Evolutionary conservation across 202 grass and related monocot genomes (phyloP).

Genomic region (Tripidium arundinaceum): DNA sequence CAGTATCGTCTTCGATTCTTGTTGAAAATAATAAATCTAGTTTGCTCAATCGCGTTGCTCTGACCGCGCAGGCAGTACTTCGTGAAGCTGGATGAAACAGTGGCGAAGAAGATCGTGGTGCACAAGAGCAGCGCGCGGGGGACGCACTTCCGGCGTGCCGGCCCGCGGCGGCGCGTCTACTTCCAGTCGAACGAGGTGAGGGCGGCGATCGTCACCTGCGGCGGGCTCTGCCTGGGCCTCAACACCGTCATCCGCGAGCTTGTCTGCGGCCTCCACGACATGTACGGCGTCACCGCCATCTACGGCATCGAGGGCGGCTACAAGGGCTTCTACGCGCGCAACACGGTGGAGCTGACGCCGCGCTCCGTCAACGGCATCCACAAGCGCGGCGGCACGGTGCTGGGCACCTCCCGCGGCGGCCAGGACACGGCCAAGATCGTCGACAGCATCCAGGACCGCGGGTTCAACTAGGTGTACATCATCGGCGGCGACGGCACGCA

Average conservation of each 20-base stretch:
- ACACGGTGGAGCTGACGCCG: conserved; percentile 62
- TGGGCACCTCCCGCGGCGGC: conserved; percentile 61
- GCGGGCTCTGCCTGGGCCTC: conserved; percentile 71
- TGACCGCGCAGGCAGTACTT: conserved; percentile 72
- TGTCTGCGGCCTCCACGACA: conserved; percentile 73
- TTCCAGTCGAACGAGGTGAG: conserved; percentile 69
- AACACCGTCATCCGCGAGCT: conserved; percentile 90
- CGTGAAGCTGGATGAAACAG: conserved; percentile 71
- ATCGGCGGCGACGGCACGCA: conserved; percentile 80
- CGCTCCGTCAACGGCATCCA: conserved; percentile 73
- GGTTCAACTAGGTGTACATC: conserved; percentile 89
- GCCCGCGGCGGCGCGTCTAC: conserved; percentile 76
- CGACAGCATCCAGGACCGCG: conserved; percentile 70
- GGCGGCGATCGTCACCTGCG: conserved; percentile 89
- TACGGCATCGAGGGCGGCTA: conserved; percentile 9
- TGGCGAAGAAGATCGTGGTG: conserved; percentile 81
- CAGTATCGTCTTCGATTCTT: background rate
- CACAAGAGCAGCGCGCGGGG: conserved; percentile 69
- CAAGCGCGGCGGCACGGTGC: conserved; percentile 77
- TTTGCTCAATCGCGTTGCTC: background rate
- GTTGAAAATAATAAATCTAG: background rate
- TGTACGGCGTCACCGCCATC: conserved; percentile 36
- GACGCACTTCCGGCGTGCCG: conserved; percentile 78
- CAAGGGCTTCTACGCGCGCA: conserved; percentile 78
- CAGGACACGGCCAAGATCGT: conserved; percentile 79